These are phyloP conservation scores for Anisodus tanguticus DNA, from an alignment of 257 asterid genomes.

Conservation along the genomic window DNA sequence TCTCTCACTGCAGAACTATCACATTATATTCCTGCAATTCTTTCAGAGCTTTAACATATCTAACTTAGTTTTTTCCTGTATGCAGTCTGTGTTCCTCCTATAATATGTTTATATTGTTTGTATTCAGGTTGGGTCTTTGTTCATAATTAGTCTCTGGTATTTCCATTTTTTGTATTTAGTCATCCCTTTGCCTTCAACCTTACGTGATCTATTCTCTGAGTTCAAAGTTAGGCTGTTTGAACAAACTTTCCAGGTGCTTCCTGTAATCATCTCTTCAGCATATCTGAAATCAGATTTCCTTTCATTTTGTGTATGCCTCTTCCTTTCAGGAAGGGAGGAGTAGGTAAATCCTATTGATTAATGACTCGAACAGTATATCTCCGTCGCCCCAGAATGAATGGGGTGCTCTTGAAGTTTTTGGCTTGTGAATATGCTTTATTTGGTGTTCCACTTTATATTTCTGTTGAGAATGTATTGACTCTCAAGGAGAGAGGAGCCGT, in stretches of 20 bases:
- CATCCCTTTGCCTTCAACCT: background rate
- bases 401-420: too few relatives aligned
- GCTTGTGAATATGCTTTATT: too few relatives aligned
- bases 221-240: background rate
- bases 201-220: background rate
- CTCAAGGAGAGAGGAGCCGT: too few relatives aligned
- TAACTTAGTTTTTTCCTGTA: background rate
- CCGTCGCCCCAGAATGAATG: background rate
- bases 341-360: background rate
- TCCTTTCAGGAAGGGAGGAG: background rate
- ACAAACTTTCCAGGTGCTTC: conserved; percentile 19
- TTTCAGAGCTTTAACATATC: conserved; percentile 71
- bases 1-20: conserved; percentile 98
- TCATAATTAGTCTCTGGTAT: conserved; percentile 18
- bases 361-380: background rate
- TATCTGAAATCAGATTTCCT: background rate
- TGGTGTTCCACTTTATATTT: too few relatives aligned
- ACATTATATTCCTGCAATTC: conserved; percentile 99
- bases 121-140: conserved; percentile 15
- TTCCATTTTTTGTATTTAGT: conserved; percentile 6
- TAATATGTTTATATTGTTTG: conserved; percentile 30
- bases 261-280: background rate
- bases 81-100: background rate
- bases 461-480: too few relatives aligned
- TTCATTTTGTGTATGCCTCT: background rate